phyloP scores from a whole-genome alignment of 2,329 filamentous ascomycete genomes.

The Cercospora beticola region DNA sequence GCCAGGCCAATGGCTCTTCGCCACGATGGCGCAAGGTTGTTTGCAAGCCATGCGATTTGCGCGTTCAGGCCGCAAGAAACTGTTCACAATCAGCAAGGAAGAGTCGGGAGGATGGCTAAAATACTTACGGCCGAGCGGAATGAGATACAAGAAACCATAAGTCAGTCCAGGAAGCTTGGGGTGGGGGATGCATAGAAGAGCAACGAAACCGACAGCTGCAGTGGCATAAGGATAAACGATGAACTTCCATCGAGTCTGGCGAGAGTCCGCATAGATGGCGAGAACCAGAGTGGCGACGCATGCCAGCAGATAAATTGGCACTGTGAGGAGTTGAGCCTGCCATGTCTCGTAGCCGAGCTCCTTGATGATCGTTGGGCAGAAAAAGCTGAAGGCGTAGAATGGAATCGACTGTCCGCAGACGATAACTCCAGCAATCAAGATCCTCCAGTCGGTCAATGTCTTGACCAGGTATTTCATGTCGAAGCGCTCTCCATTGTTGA shows the following conservation, averaged over 20 bases:
- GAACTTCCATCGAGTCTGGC: slow-evolving; percentile 23
- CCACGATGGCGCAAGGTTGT: slow-evolving; percentile 53
- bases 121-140: slow-evolving; percentile 56
- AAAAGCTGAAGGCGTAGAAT: slow-evolving; percentile 62
- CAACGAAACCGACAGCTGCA: slow-evolving; percentile 28
- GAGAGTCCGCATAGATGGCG: slow-evolving; percentile 23
- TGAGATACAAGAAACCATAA: slow-evolving; percentile 56
- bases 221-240: slow-evolving; percentile 24
- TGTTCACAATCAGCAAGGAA: not conserved
- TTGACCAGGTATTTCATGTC: slow-evolving; percentile 31
- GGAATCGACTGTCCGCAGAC: slow-evolving; percentile 59
- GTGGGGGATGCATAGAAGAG: slow-evolving; percentile 43
- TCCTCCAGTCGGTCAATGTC: slow-evolving; percentile 43
- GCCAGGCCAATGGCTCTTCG: slow-evolving; percentile 20
- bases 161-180: slow-evolving; percentile 44
- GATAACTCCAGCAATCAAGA: slow-evolving; percentile 43
- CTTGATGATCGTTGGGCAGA: slow-evolving; percentile 56
- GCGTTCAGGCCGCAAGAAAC: slow-evolving; percentile 27
- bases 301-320: slow-evolving; percentile 44
- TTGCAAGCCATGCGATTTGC: slow-evolving; percentile 51
- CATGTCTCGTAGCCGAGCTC: slow-evolving; percentile 46
- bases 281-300: slow-evolving; percentile 28
- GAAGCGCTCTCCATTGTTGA: slow-evolving; percentile 42
- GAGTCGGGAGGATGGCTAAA: slow-evolving; percentile 44
- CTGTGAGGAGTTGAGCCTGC: slow-evolving; percentile 47